Percentiles rank a stretch among this genome's conserved stretches.
These are phyloP conservation scores for Soucietia sequanensis DNA, from an alignment of 805 yeast species.

Conservation along the genomic window DNA sequence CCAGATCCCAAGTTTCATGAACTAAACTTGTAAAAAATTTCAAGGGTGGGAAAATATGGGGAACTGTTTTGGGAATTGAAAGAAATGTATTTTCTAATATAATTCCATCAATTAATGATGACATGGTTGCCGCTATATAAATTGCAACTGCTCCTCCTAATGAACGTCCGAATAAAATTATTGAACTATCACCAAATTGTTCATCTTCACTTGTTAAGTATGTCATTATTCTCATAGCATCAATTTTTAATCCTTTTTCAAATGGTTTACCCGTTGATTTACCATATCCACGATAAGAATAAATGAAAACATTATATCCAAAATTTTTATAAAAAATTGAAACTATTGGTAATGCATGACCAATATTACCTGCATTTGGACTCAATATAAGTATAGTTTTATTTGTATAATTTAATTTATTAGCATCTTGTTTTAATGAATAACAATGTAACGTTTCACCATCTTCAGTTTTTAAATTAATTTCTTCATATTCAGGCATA, in stretches of 20 bases:
- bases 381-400: slow-evolving; percentile 77
- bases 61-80: slow-evolving; percentile 65
- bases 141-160: slow-evolving; percentile 95
- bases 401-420: slow-evolving; percentile 38
- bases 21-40: slow-evolving; percentile 57
- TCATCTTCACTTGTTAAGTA: slow-evolving; percentile 51
- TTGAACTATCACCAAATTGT: slow-evolving; percentile 49
- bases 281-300: slow-evolving; percentile 93
- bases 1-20: slow-evolving; percentile 83
- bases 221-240: slow-evolving; percentile 70
- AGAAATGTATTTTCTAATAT: slow-evolving; percentile 87
- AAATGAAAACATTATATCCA: slow-evolving; percentile 75
- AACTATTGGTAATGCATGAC: slow-evolving; percentile 82
- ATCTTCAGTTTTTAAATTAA: slow-evolving; percentile 64
- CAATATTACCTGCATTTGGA: slow-evolving; percentile 97
- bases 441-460: slow-evolving; percentile 67
- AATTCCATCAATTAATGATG: slow-evolving; percentile 54
- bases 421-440: slow-evolving; percentile 51
- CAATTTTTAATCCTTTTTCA: slow-evolving; percentile 78
- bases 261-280: slow-evolving; percentile 70
- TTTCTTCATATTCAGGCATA: slow-evolving; percentile 57
- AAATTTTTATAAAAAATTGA: slow-evolving; percentile 59
- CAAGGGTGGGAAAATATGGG: slow-evolving; percentile 72
- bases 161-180: slow-evolving; percentile 82
- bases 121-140: slow-evolving; percentile 65